phyloP scores from a whole-genome alignment of 768 basidiomycete species.

The Amanita fuliginea region DNA sequence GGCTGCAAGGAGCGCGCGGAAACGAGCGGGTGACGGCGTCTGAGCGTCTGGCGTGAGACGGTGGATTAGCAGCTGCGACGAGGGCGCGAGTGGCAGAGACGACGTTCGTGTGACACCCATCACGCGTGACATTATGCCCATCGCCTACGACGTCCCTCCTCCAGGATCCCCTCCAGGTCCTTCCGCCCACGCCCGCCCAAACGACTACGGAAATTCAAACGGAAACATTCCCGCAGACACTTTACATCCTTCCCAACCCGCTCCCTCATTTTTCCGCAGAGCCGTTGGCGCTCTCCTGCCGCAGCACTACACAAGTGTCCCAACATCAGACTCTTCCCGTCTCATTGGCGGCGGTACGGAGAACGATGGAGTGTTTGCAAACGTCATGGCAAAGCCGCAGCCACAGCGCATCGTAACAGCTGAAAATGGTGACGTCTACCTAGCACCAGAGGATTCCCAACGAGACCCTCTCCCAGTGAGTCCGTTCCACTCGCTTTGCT shows the following conservation, averaged over 20 bases:
- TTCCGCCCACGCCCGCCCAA: conserved; percentile 46
- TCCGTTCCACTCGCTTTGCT: conserved; percentile 7
- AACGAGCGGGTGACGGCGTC: conserved; percentile 39
- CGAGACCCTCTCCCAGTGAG: conserved; percentile 82
- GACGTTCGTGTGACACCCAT: background rate
- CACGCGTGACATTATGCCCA: conserved; percentile 25
- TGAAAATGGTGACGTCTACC: conserved; percentile 44
- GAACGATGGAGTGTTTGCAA: conserved; percentile 94
- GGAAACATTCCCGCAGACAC: conserved; percentile 47
- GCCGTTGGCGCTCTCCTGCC: conserved; percentile 54
- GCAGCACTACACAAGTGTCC: conserved; percentile 47
- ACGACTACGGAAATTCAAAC: conserved; percentile 65
- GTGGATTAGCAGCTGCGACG: conserved; percentile 30
- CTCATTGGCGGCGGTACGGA: conserved; percentile 58
- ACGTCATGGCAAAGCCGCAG: conserved; percentile 83
- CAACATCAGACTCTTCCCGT: conserved; percentile 26
- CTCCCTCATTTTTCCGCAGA: conserved; percentile 45
- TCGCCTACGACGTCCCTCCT: conserved; percentile 53
- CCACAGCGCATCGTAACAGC: conserved; percentile 30
- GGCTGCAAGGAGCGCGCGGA: conserved; percentile 36
- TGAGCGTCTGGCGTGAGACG: conserved; percentile 47
- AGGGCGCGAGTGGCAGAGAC: conserved; percentile 31
- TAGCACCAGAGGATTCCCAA: conserved; percentile 73
- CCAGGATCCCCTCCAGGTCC: conserved; percentile 69
- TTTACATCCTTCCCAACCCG: conserved; percentile 21